Evolutionary conservation across 1,284 basidiomycete species (phyloP).

Genomic region (Pisolithus thermaeus): DNA sequence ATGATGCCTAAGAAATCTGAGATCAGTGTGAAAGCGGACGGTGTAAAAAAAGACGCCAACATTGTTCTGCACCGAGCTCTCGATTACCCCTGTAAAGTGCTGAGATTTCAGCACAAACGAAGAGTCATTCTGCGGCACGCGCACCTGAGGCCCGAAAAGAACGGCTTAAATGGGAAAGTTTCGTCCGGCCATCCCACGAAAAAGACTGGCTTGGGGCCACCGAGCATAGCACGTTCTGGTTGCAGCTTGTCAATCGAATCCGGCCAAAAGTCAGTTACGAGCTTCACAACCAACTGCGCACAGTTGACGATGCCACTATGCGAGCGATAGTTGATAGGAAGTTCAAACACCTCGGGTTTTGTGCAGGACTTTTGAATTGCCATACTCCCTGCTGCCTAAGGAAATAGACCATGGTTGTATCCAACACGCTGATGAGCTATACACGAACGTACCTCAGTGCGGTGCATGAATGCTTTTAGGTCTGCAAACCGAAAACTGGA

Average conservation of each 20-base stretch:
- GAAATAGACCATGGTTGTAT: constrained; percentile 6
- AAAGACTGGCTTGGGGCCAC: constrained; percentile 56
- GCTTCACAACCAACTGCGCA: constrained; percentile 55
- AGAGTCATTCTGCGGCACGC: neutral
- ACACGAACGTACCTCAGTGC: constrained; percentile 42
- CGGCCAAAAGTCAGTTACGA: constrained; percentile 61
- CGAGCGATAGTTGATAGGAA: constrained; percentile 63
- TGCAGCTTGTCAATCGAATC: constrained; percentile 57
- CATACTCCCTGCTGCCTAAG: constrained; percentile 11
- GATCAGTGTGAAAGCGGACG: too few species aligned
- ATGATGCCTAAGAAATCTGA: constrained; percentile 48
- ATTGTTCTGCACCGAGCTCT: constrained; percentile 30
- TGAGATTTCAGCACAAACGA: neutral
- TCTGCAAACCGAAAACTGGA: constrained; percentile 70
- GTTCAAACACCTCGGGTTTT: constrained; percentile 49
- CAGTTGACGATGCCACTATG: constrained; percentile 66
- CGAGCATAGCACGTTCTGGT: constrained; percentile 51
- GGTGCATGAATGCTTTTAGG: constrained; percentile 59
- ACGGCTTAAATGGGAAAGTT: constrained; percentile 49
- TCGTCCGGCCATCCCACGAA: constrained; percentile 50
- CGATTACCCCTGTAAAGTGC: constrained; percentile 34
- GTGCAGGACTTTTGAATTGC: constrained; percentile 12
- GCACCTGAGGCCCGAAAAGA: constrained; percentile 47
- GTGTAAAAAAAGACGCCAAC: too few species aligned
- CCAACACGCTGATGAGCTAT: too few species aligned